These are phyloP conservation scores for Phytophthora crassamura DNA, from an alignment of 352 stramenopile genomes.

Conservation along the genomic window DNA sequence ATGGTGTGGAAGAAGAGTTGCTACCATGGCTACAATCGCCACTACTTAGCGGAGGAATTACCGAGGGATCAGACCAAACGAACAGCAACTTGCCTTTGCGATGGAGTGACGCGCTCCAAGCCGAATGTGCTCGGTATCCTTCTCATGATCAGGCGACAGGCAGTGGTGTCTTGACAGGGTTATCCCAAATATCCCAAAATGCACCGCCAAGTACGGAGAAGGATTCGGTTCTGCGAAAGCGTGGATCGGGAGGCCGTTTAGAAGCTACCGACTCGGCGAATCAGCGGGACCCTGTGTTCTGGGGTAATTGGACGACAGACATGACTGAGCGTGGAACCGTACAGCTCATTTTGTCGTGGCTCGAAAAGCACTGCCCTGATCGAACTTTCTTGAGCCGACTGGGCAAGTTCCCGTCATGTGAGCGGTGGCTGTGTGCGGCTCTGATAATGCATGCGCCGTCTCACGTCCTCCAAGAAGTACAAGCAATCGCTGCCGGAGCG, in stretches of 20 bases:
- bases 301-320: constrained; percentile 59
- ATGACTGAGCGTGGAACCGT: constrained; percentile 65
- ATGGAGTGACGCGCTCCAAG: constrained; percentile 49
- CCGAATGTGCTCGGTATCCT: constrained; percentile 38
- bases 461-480: constrained; percentile 79
- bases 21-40: constrained; percentile 86
- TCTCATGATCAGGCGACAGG: constrained; percentile 15
- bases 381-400: constrained; percentile 80
- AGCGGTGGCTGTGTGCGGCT: constrained; percentile 74
- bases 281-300: constrained; percentile 59
- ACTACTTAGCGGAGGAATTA: constrained; percentile 76
- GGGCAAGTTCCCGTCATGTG: constrained; percentile 73
- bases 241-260: constrained; percentile 23
- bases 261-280: constrained; percentile 22
- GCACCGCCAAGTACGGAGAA: constrained; percentile 12
- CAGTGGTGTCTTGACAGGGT: constrained; percentile 6
- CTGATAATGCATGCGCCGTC: constrained; percentile 83
- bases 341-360: constrained; percentile 72
- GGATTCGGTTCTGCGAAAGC: constrained; percentile 22
- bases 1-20: constrained; percentile 83
- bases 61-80: constrained; percentile 17
- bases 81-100: constrained; percentile 19
- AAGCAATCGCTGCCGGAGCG: constrained; percentile 71
- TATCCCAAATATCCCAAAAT: constrained; percentile 14
- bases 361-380: constrained; percentile 80